Percentiles rank a stretch among this genome's conserved stretches.
Evolutionary conservation across 805 yeast species (phyloP).

Genomic region (Metschnikowia kofuensis): DNA sequence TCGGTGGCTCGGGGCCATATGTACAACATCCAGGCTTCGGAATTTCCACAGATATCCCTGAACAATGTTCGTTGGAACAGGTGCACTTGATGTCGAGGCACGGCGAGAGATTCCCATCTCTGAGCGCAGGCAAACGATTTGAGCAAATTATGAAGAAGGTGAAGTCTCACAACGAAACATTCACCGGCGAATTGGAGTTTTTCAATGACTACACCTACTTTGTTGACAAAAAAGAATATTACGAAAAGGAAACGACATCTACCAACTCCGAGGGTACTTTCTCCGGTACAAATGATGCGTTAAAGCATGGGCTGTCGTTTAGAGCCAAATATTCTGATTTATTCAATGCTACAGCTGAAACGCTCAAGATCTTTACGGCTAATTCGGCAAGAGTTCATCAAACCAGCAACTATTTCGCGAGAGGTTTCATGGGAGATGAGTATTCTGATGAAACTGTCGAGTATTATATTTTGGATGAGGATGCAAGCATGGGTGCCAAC

Average conservation of each 20-base stretch:
- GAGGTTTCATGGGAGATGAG: slow-evolving; percentile 54
- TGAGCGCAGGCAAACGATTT: slow-evolving; percentile 24
- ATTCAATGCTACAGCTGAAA: slow-evolving; percentile 27
- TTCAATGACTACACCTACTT: slow-evolving; percentile 54
- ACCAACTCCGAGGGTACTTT: slow-evolving; percentile 44
- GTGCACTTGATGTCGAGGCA: slow-evolving; percentile 73
- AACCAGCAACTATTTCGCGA: slow-evolving; percentile 53
- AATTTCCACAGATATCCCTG: slow-evolving; percentile 46
- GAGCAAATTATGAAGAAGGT: slow-evolving; percentile 28
- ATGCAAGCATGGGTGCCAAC: slow-evolving; percentile 50
- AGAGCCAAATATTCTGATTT: slow-evolving; percentile 49
- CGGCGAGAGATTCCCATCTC: slow-evolving; percentile 67
- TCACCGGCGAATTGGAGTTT: slow-evolving; percentile 51
- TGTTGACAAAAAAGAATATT: slow-evolving; percentile 32
- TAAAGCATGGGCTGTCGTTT: slow-evolving; percentile 47
- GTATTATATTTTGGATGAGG: slow-evolving; percentile 46
- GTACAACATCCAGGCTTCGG: slow-evolving; percentile 52
- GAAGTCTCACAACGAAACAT: slow-evolving; percentile 24
- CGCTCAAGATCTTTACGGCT: slow-evolving; percentile 54
- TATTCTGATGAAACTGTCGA: slow-evolving; percentile 31
- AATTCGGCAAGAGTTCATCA: slow-evolving; percentile 54
- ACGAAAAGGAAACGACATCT: slow-evolving; percentile 50
- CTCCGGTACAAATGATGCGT: slow-evolving; percentile 52
- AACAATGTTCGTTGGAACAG: slow-evolving; percentile 55
- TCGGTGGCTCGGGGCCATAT: slow-evolving; percentile 59